Evolutionary conservation across 805 yeast genomes (phyloP), one percentile per base, ranked within the genome.

Genomic region (Sungouiella blattae): DNA sequence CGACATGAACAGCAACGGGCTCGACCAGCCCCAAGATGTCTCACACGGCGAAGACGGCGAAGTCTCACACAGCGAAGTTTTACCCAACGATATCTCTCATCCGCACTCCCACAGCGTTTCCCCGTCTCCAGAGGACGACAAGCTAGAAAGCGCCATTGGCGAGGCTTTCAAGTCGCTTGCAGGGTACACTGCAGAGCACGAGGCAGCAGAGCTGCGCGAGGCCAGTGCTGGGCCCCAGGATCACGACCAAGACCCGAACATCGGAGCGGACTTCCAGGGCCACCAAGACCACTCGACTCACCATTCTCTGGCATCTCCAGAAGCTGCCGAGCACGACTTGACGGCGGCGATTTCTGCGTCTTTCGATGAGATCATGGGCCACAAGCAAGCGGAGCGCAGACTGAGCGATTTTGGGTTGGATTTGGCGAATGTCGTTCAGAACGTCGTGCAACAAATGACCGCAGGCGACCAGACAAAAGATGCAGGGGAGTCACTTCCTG

Each of bases 381-480:
- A 13, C 18, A 33, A 27, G 14, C 23, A 21, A 7, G 37, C 30
- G 16, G 33, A 20, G 9, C 44, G 34, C n/a, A 27, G 23, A 8
- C 24, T 12, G 24, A 17, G 29, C 17, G 35, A 32, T 3, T 21
- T 27, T 13, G 28, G 12, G 11, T 11, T 41, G 11, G 47, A 42
- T 33, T 24, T 57, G 1, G 50, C 57, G 4, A 47, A 43, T n/a
- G 39, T 58, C 5, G 65, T 60, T 4, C 57, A 53, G 15, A 54
- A 49, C 28, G 51, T 60, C 5, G 55, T 58, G 4, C 41, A 36
- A 32, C 58, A 52, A 32, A 46, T 57, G 8, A n/a, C n/a, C n/a
- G 22, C 35, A n/a, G 37, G 26, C 6, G 22, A 9, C 22, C 22
- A 20, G 30, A 33, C 33, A 34, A 36, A 23, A 11, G 30, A 36